These are phyloP conservation scores for Xylariomycetidae sp. DNA, from an alignment of 2,329 filamentous ascomycete species.

Conservation along the genomic window DNA sequence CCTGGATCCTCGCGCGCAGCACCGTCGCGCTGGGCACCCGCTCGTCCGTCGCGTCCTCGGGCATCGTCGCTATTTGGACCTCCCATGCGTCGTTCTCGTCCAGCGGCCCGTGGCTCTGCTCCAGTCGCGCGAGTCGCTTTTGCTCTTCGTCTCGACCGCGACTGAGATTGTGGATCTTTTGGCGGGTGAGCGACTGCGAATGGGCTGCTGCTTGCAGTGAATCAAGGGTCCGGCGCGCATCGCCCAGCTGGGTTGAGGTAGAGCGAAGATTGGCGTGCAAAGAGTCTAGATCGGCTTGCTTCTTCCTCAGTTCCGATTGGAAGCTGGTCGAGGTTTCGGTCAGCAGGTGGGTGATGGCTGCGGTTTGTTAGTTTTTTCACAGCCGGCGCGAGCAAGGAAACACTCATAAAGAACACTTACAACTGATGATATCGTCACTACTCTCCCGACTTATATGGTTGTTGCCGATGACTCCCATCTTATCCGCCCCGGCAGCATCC, in stretches of 20 bases:
- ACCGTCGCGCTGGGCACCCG: conserved; percentile 53
- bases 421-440: conserved; percentile 71
- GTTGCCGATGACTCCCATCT: conserved; percentile 37
- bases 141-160: conserved; percentile 68
- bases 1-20: conserved; percentile 62
- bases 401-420: conserved; percentile 44
- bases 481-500: conserved; percentile 27
- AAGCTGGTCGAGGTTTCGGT: conserved; percentile 74
- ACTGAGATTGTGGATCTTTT: conserved; percentile 73
- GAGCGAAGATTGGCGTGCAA: conserved; percentile 77
- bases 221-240: conserved; percentile 69
- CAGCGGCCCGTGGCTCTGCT: conserved; percentile 36
- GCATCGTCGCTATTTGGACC: conserved; percentile 43
- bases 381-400: background rate
- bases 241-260: conserved; percentile 70
- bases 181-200: conserved; percentile 58
- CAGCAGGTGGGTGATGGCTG: conserved; percentile 77
- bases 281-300: conserved; percentile 76
- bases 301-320: conserved; percentile 71
- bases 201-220: conserved; percentile 59
- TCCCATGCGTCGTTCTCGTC: conserved; percentile 48
- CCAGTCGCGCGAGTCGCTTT: conserved; percentile 41
- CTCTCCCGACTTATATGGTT: conserved; percentile 61
- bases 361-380: conserved; percentile 2
- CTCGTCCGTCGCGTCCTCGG: conserved; percentile 29